These are phyloP conservation scores for Monosporascus sp. DNA, from an alignment of 2,329 filamentous ascomycete species.

Conservation along the genomic window DNA sequence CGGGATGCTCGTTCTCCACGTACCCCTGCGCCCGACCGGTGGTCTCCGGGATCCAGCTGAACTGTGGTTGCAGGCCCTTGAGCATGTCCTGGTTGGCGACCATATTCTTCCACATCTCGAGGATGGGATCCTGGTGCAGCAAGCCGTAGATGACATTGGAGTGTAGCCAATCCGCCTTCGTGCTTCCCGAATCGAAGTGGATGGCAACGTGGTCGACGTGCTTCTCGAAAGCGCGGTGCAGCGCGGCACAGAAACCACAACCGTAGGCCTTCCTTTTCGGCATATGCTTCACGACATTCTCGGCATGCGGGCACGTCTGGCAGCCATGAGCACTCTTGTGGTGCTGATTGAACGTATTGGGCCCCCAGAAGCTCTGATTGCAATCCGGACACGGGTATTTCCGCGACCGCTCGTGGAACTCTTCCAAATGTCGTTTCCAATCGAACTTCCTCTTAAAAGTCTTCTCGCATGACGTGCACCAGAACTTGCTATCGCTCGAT, in stretches of 20 bases:
- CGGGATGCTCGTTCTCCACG: conserved; percentile 57
- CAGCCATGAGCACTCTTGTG: conserved; percentile 62
- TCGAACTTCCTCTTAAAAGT: conserved; percentile 64
- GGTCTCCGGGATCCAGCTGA: conserved; percentile 54
- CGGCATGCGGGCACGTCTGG: conserved; percentile 60
- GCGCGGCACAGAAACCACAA: conserved; percentile 61
- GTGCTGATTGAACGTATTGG: conserved; percentile 64
- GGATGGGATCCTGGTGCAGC: conserved; percentile 59
- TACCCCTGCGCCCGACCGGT: conserved; percentile 54
- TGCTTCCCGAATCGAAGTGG: conserved; percentile 61
- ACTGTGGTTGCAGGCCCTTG: conserved; percentile 48
- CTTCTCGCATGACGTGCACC: conserved; percentile 50
- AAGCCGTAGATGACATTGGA: conserved; percentile 63
- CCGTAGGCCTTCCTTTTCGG: conserved; percentile 63
- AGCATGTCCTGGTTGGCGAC: conserved; percentile 42
- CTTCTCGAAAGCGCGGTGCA: conserved; percentile 59
- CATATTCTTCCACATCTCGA: conserved; percentile 56
- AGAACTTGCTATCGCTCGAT: conserved; percentile 24
- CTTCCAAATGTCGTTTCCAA: conserved; percentile 66
- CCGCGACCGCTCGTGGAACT: conserved; percentile 63
- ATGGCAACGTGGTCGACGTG: conserved; percentile 63
- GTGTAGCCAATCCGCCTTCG: conserved; percentile 63
- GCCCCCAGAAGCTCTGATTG: conserved; percentile 63
- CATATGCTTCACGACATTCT: conserved; percentile 58
- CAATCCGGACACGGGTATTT: conserved; percentile 65